phyloP scores from a whole-genome alignment of 768 basidiomycete genomes.

The Rhizopogon salebrosus region DNA sequence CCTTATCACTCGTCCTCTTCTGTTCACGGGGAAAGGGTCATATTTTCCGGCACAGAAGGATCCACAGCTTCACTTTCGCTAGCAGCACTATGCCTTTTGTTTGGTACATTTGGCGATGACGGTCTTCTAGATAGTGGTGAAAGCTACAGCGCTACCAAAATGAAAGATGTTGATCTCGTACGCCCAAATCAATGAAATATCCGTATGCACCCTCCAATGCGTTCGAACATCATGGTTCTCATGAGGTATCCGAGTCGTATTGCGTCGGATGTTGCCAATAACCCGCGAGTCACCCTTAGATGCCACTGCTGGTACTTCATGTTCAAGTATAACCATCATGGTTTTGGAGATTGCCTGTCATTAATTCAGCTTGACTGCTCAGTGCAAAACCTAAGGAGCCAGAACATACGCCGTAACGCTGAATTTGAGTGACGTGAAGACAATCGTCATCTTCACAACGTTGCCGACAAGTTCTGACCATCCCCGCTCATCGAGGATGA shows the following conservation, averaged over 20 bases:
- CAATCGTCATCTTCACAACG: slow-evolving; percentile 25
- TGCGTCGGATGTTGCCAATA: no score
- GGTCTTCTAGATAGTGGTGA: slow-evolving; percentile 74
- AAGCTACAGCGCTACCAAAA: slow-evolving; percentile 41
- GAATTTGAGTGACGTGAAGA: slow-evolving; percentile 31
- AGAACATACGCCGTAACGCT: slow-evolving; percentile 25
- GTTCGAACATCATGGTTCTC: neutral
- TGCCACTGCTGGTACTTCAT: no score
- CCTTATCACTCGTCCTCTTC: slow-evolving; percentile 26
- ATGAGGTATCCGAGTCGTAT: neutral
- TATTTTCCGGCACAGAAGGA: slow-evolving; percentile 42
- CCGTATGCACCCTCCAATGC: no score
- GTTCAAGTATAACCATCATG: neutral
- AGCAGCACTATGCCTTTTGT: slow-evolving; percentile 58
- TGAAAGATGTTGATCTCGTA: neutral
- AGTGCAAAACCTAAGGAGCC: no score
- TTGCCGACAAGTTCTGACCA: slow-evolving; percentile 29
- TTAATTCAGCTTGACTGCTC: neutral
- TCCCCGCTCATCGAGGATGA: slow-evolving; percentile 26
- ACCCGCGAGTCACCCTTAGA: no score
- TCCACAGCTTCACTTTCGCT: slow-evolving; percentile 63
- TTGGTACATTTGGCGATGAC: slow-evolving; percentile 43
- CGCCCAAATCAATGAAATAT: neutral
- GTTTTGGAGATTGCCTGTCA: neutral
- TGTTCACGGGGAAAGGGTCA: slow-evolving; percentile 16